These are phyloP conservation scores for Luzula sylvatica DNA, from an alignment of 176 grass and related monocot genomes.

Conservation along the genomic window DNA sequence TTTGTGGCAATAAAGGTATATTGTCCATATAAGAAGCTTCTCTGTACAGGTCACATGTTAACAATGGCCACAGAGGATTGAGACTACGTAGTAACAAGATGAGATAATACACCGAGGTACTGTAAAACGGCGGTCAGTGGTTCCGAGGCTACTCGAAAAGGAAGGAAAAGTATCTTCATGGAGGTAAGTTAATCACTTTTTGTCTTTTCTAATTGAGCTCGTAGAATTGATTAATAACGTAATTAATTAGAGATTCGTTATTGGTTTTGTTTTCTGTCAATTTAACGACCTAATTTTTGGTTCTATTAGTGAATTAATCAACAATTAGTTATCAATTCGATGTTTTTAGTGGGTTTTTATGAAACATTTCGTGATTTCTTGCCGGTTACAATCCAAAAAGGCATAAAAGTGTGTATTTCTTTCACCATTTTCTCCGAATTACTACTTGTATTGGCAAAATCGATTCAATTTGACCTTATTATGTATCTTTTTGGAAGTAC, in stretches of 20 bases:
- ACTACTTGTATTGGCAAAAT: too few species aligned
- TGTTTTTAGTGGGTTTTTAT: not conserved
- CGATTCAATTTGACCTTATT: too few species aligned
- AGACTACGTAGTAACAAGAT: too few species aligned
- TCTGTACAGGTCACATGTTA: too few species aligned
- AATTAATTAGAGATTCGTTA: not conserved
- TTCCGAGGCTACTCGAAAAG: not conserved
- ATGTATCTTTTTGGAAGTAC: not conserved
- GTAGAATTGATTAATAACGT: not conserved
- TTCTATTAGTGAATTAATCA: not conserved
- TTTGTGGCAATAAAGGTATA: too few species aligned
- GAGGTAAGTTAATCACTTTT: not conserved
- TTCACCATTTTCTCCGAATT: too few species aligned
- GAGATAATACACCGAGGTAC: not conserved
- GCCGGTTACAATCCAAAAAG: not conserved
- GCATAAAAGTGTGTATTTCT: too few species aligned
- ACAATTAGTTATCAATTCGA: not conserved
- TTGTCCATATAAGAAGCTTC: too few species aligned
- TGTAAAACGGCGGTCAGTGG: not conserved
- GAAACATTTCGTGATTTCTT: not conserved
- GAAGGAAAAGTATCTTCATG: not conserved
- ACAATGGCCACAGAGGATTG: too few species aligned
- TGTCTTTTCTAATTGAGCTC: not conserved
- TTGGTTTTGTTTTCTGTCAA: not conserved
- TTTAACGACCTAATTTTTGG: not conserved